These are phyloP conservation scores for Isatis tinctoria DNA, from an alignment of 345 rosid genomes.

Conservation along the genomic window DNA sequence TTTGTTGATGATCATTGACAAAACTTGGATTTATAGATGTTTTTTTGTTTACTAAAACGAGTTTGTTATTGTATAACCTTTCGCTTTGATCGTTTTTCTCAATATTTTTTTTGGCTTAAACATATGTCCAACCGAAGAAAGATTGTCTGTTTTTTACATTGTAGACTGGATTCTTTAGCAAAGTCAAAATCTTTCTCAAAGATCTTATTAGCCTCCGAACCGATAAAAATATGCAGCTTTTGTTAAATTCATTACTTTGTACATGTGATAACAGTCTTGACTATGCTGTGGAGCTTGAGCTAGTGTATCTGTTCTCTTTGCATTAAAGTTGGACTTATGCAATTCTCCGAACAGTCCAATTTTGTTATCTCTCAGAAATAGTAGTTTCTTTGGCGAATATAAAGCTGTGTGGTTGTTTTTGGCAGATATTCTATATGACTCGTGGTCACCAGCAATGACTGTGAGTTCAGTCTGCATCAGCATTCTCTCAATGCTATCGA, in stretches of 20 bases:
- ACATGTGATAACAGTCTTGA: background rate
- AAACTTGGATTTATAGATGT: background rate
- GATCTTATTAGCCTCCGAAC: background rate
- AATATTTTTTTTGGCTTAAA: background rate
- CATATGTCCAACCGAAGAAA: background rate
- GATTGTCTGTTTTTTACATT: background rate
- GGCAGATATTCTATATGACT: slow-evolving; percentile 90
- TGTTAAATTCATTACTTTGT: background rate
- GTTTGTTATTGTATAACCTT: background rate
- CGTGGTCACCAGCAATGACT: slow-evolving; percentile 99
- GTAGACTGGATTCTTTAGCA: background rate
- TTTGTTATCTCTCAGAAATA: background rate
- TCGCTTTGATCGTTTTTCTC: background rate
- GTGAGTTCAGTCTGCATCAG: slow-evolving; percentile 96
- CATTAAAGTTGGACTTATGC: background rate
- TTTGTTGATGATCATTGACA: background rate
- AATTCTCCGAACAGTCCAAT: background rate
- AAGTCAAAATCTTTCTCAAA: background rate
- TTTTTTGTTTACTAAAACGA: too few species aligned
- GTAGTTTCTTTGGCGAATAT: background rate
- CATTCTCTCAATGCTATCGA: slow-evolving; percentile 97
- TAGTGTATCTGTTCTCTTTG: background rate
- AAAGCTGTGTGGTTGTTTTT: background rate
- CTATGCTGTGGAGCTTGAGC: background rate
- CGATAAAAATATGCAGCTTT: background rate